Evolutionary conservation across 441 rosid species (phyloP), one percentile per base, ranked within the genome.

Genomic region (Bocquillonia castaneifolia): DNA sequence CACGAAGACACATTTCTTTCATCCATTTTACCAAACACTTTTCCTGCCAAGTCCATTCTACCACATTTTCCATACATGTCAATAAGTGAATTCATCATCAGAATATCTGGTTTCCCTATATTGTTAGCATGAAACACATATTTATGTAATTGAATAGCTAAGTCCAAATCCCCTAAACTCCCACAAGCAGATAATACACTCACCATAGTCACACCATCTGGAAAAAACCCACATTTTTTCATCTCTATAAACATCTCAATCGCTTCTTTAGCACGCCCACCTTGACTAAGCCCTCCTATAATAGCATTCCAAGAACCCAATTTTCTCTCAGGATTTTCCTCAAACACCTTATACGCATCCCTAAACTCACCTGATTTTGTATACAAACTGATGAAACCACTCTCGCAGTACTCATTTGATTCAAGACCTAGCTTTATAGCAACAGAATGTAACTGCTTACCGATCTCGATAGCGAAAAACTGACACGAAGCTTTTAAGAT

Each of bases 251-350:
- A 90, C 87, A 83, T 78, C 57, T 76, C 67, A 34, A 90, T 79
- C 13, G 80, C 89, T 59, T 90, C 95, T 36, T 63, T 74, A 0
- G 77, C 88, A 45, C 77, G 80, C 15, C 86, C 93, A 0, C 79
- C 85, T 8, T 86, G 95, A 50, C 83, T 62, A 51, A 90, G 78
- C 18, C 95, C 96, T 0, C 76, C 83, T 25, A 92, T 78, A 29
- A 86, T 70, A 0, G 96, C 91, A 63, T 92, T 92, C 98, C 98
- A 92, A 59, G 96, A 90, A 25, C 98, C 95, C 69, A 92, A 53
- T 74, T 82, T 88, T 74, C 93, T 83, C 0, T 80, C 80, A 34
- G 77, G 81, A 82, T 87, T 92, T 85, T 78, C 87, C 28, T 85
- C 96, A 56, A 92, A 92, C 87, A 83, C 25, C 22, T 83, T 85